Evolutionary conservation across 495 filamentous ascomycete species (phyloP).

Genomic region (Penicillium riverlandense): DNA sequence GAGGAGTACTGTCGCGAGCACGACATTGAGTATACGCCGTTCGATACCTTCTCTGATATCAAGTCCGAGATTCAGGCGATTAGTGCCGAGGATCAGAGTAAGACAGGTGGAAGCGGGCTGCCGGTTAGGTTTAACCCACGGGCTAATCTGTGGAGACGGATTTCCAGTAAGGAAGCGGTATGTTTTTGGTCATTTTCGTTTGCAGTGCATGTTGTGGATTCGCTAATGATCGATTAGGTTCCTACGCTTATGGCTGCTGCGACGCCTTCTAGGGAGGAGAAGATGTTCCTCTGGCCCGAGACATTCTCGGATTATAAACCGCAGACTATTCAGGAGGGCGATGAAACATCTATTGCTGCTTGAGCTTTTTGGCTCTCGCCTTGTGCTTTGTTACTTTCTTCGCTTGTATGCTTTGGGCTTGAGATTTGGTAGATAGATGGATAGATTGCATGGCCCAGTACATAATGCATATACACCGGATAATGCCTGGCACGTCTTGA

Average conservation of each 20-base stretch:
- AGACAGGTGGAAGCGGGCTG: conserved; percentile 57
- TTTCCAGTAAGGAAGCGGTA: conserved; percentile 50
- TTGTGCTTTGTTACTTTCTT: too few species aligned
- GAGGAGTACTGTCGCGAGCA: conserved; percentile 67
- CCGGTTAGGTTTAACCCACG: conserved; percentile 62
- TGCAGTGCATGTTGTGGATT: not conserved
- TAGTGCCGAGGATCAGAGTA: conserved; percentile 51
- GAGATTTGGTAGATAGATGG: too few species aligned
- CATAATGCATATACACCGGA: too few species aligned
- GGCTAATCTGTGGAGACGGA: conserved; percentile 64
- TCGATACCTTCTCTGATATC: conserved; percentile 64
- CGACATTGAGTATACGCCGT: conserved; percentile 54
- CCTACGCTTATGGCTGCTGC: conserved; percentile 48
- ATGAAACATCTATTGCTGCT: not conserved
- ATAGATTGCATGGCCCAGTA: too few species aligned
- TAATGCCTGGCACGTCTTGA: too few species aligned
- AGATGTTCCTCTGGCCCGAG: conserved; percentile 61
- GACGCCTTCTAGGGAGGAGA: conserved; percentile 52
- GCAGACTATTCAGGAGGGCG: conserved; percentile 13
- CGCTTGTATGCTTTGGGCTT: too few species aligned
- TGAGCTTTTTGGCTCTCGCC: not conserved
- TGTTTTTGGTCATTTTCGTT: conserved; percentile 1
- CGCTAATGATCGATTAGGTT: conserved; percentile 21
- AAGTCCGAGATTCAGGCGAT: conserved; percentile 56
- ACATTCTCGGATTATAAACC: conserved; percentile 44